Percentiles rank a stretch among this genome's conserved stretches.
Conservation (phyloP, 177 flowering plant genomes). For the Vitis hybrid region DNA sequence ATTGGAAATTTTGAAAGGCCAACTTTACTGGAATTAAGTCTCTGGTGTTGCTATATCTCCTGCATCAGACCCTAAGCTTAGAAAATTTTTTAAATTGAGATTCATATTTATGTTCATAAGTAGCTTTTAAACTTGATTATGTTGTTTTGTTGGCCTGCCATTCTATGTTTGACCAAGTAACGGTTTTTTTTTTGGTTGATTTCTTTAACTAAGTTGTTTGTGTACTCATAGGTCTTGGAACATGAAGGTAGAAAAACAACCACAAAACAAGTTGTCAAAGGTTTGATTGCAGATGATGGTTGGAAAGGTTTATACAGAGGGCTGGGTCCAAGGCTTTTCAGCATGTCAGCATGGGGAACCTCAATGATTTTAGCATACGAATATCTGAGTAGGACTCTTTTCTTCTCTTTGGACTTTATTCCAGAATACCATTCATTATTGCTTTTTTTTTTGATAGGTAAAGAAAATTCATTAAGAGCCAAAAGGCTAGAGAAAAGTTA, state of each 20-base stretch:
- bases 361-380: conserved; percentile 94
- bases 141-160: too few species aligned
- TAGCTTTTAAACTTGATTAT: too few species aligned
- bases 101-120: too few species aligned
- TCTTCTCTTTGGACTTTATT: conserved; percentile 9
- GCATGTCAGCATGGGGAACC: conserved; percentile 99
- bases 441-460: too few species aligned
- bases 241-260: conserved; percentile 55
- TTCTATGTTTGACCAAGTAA: background rate
- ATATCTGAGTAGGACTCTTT: conserved; percentile 72
- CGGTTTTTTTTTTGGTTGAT: background rate
- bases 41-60: too few species aligned
- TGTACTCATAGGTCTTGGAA: conserved; percentile 65
- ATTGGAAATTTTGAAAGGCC: too few species aligned
- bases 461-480: too few species aligned
- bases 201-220: conserved; percentile 8
- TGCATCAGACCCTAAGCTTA: too few species aligned
- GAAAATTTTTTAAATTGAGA: too few species aligned
- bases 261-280: conserved; percentile 61
- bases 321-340: conserved; percentile 90
- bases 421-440: background rate
- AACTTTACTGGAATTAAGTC: too few species aligned
- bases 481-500: too few species aligned
- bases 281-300: conserved; percentile 76
- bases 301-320: conserved; percentile 95